Percentiles rank a stretch among this genome's conserved stretches.
Conservation (phyloP, 75 land plant genomes). For the Isoetes taiwanensis region DNA sequence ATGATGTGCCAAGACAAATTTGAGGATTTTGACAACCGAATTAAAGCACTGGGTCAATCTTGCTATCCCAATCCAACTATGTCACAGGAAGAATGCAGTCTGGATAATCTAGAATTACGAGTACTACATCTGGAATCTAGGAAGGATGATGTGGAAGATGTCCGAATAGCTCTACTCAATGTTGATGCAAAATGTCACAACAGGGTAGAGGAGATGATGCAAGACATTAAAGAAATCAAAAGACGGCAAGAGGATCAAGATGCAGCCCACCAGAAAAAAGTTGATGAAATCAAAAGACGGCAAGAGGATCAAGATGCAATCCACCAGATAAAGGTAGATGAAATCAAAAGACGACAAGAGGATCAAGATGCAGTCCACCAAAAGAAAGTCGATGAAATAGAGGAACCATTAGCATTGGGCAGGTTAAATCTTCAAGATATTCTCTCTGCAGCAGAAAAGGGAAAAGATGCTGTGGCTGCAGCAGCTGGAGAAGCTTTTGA, state of each 20-base stretch:
- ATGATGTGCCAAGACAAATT: constrained; percentile 16
- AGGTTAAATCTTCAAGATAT: too few species aligned
- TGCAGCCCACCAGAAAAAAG: constrained; percentile 8
- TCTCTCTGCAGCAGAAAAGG: constrained; percentile 13
- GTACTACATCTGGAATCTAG: constrained; percentile 3
- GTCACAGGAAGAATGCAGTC: constrained; percentile 11
- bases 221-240: constrained; percentile 22
- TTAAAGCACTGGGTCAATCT: too few species aligned
- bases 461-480: constrained; percentile 14
- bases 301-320: constrained; percentile 6
- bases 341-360: too few species aligned
- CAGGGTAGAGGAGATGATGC: background rate
- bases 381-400: too few species aligned
- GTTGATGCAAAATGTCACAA: background rate
- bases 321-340: constrained; percentile 11
- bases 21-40: constrained; percentile 25
- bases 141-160: background rate
- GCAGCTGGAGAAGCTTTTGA: constrained; percentile 18
- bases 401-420: too few species aligned
- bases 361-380: too few species aligned
- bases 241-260: constrained; percentile 11
- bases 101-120: constrained; percentile 8
- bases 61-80: too few species aligned
- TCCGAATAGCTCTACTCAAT: constrained; percentile 10
- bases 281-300: too few species aligned